Conservation (phyloP, 2,329 filamentous ascomycete species). For the Periconia macrospinosa region DNA sequence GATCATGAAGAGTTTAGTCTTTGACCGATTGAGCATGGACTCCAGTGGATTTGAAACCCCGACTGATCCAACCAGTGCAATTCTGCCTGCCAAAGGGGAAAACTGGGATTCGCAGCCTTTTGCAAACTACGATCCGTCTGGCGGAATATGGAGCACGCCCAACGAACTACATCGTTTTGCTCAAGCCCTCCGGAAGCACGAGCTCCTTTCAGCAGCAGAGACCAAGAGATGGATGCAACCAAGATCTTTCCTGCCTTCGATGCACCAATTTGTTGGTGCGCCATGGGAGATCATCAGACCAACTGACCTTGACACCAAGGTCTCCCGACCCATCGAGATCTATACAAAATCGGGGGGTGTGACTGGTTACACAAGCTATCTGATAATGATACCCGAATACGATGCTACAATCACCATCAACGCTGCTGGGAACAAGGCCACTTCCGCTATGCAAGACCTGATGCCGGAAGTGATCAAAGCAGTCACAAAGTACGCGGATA, state of each 20-base stretch:
- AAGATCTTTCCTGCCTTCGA: conserved; percentile 15
- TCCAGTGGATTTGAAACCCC: conserved; percentile 19
- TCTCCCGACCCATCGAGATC: conserved; percentile 23
- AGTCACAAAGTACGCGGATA: conserved; percentile 24
- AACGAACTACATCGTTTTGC: conserved; percentile 23
- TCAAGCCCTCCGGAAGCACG: conserved; percentile 17
- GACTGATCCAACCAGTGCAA: conserved; percentile 4
- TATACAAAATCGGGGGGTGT: conserved; percentile 30
- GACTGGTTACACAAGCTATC: conserved; percentile 22
- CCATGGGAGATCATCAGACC: conserved; percentile 33
- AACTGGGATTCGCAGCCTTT: conserved; percentile 25
- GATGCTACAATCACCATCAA: conserved; percentile 25
- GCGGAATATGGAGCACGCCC: conserved; percentile 31
- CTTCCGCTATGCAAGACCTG: conserved; percentile 11
- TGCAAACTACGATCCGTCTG: conserved; percentile 27
- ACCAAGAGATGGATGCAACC: conserved; percentile 29
- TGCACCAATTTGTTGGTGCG: conserved; percentile 25
- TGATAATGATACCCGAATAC: conserved; percentile 26
- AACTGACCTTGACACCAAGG: conserved; percentile 14
- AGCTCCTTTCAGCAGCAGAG: conserved; percentile 15
- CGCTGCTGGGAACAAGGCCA: conserved; percentile 18
- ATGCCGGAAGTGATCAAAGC: conserved; percentile 14
- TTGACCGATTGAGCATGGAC: conserved; percentile 18
- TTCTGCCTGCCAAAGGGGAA: conserved; percentile 18
- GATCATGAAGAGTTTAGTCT: conserved; percentile 23